Percentiles rank a stretch among this genome's conserved stretches.
These are phyloP conservation scores for Starmerella ratchasimensis DNA, from an alignment of 805 yeast genomes.

Conservation along the genomic window DNA sequence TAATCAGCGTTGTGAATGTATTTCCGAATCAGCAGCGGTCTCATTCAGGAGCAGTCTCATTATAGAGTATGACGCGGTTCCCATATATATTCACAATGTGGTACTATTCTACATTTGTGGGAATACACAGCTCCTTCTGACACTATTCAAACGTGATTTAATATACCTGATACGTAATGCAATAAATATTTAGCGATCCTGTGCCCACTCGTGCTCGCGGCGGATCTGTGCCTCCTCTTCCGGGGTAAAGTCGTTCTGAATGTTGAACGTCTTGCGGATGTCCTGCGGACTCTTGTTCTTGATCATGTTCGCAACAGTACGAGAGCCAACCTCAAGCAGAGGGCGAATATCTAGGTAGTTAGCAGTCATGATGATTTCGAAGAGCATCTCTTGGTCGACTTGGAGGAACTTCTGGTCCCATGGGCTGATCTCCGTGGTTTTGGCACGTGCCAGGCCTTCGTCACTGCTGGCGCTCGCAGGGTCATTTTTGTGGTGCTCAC, in stretches of 20 bases:
- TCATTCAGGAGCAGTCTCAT: too few species aligned
- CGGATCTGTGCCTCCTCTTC: slow-evolving; percentile 37
- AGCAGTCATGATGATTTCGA: slow-evolving; percentile 36
- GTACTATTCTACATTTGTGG: too few species aligned
- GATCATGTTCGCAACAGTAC: slow-evolving; percentile 38
- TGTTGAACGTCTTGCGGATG: slow-evolving; percentile 34
- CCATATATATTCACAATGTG: too few species aligned
- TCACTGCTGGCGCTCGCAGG: slow-evolving; percentile 53
- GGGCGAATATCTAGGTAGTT: slow-evolving; percentile 36
- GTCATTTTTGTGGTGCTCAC: slow-evolving; percentile 77
- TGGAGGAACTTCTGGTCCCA: slow-evolving; percentile 93
- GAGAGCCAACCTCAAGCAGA: slow-evolving; percentile 35
- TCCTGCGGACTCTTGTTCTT: slow-evolving; percentile 35
- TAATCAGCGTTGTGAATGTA: too few species aligned
- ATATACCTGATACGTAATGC: too few species aligned
- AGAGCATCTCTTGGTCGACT: slow-evolving; percentile 60
- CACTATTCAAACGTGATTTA: too few species aligned
- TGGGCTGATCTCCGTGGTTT: slow-evolving; percentile 81
- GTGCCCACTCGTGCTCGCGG: slow-evolving; percentile 36
- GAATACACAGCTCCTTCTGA: too few species aligned
- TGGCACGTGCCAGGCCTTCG: slow-evolving; percentile 41
- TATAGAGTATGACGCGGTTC: too few species aligned
- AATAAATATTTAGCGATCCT: slow-evolving; percentile 17
- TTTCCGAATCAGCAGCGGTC: too few species aligned
- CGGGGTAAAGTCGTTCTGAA: slow-evolving; percentile 34